Conservation (phyloP, 148 eudicot species). For the Hydrangea macrophylla region DNA sequence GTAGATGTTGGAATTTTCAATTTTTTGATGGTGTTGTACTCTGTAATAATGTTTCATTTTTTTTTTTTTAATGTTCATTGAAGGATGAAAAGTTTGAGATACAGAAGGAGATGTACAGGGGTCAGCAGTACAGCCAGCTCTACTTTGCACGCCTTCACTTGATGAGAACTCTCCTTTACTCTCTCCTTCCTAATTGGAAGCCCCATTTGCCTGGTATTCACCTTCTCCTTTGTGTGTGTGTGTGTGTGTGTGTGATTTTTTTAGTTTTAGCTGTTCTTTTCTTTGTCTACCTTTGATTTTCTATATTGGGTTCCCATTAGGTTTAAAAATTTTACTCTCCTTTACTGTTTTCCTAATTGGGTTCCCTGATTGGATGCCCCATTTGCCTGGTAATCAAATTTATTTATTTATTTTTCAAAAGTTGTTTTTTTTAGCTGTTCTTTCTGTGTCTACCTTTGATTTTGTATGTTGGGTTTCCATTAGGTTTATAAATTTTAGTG, state of each 20-base stretch:
- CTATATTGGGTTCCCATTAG: background rate
- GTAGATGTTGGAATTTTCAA: background rate
- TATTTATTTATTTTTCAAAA: no score
- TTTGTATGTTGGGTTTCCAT: background rate
- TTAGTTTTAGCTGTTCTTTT: background rate
- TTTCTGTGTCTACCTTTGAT: background rate
- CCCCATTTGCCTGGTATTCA: slow-evolving; percentile 71
- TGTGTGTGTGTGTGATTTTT: no score
- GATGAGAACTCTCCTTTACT: slow-evolving; percentile 77
- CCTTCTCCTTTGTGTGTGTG: background rate
- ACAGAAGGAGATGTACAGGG: slow-evolving; percentile 71
- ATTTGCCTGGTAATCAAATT: no score
- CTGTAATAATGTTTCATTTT: background rate
- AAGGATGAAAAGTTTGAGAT: slow-evolving; percentile 70
- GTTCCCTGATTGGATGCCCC: no score
- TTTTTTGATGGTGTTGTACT: background rate
- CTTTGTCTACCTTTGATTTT: background rate
- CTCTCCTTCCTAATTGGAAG: slow-evolving; percentile 84
- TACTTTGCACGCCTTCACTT: slow-evolving; percentile 75
- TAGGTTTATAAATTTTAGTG: background rate
- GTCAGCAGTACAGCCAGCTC: slow-evolving; percentile 94
- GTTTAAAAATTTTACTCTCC: no score
- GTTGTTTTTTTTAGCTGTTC: no score
- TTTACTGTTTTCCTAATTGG: no score
- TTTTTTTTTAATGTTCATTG: background rate